Percentiles rank a stretch among this genome's conserved stretches.
Evolutionary conservation across 176 grass and related monocot species (phyloP).

Genomic region (Puya raimondii): DNA sequence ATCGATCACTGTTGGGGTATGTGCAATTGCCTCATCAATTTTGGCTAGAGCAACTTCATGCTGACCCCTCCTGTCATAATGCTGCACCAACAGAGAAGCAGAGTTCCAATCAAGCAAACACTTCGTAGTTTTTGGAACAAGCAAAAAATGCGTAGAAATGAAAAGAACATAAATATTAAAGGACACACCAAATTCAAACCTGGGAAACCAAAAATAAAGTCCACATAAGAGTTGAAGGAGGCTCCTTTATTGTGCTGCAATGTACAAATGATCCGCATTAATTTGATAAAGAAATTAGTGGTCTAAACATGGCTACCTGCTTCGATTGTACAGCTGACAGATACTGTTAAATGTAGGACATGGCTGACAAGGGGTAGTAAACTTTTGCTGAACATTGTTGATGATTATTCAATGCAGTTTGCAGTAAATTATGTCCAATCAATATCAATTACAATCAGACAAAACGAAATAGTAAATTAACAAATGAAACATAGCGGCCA

Average conservation of each 20-base stretch:
- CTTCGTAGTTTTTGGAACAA: neutral
- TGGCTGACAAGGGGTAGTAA: neutral
- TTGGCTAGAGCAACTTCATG: constrained; percentile 70
- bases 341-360: neutral
- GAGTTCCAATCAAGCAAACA: constrained; percentile 9
- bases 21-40: constrained; percentile 86
- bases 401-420: neutral
- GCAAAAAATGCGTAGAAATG: constrained; percentile 5
- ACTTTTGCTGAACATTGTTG: neutral
- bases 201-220: constrained; percentile 88
- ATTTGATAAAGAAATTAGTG: neutral
- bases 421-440: neutral
- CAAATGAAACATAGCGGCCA: too few relatives aligned
- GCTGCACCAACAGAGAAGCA: constrained; percentile 42
- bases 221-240: constrained; percentile 92
- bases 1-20: constrained; percentile 96
- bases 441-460: too few relatives aligned
- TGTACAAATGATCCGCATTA: constrained; percentile 10
- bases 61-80: constrained; percentile 85
- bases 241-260: constrained; percentile 66
- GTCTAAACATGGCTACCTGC: neutral
- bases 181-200: constrained; percentile 41
- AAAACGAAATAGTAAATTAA: too few relatives aligned
- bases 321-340: neutral
- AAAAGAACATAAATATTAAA: constrained; percentile 9